Evolutionary conservation across 345 rosid species (phyloP), one percentile per base, ranked within the genome.

Genomic region (Citrus unshiu): DNA sequence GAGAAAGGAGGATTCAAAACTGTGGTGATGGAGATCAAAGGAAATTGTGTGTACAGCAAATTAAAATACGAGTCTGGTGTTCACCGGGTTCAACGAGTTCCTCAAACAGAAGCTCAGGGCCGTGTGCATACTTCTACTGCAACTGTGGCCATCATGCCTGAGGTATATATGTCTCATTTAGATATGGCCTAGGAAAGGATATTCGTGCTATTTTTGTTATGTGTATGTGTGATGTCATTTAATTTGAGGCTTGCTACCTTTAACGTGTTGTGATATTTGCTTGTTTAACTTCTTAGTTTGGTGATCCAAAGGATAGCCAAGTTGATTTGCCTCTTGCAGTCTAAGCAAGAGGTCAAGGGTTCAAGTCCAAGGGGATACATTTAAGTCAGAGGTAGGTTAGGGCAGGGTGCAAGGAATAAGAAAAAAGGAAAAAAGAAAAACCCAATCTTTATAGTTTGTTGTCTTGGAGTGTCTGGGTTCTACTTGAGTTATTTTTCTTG

Each of bases 41-140:
- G 99, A 67, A 90, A 82, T 10, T 85, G 91, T 70, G 99, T 93
- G 71, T 95, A 92, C 83, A 95, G 99, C 89, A 95, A 95, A 85
- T 86, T 95, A 64, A 93, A 95, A 78, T 95, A 88, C 61, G 99
- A 95, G 77, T 92, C 97, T 82, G 99, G 99, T 78, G 99, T 95
- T 77, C 97, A 93, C 81, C 87, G 97, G 73, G 99, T 95, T 76
- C 98, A 95, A 83, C 94, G 97, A 61, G 98, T 95, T 72, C 99
- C 99, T 88, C 96, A 89, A 84, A 95, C 99, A 74, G 98, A 95
- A 84, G 63, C 99, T 77, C 98, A 93, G 76, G 98, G 98, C 4
- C 96, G 98, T 67, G 96, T 93, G 27, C 99, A 95, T 84, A 95
- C 97, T 75, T 95, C 99, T 83, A 95, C 99, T 77, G 98, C 99